Base-by-base conservation (phyloP, 495 filamentous ascomycete genomes). In the Hypoxylon intermedium region DNA sequence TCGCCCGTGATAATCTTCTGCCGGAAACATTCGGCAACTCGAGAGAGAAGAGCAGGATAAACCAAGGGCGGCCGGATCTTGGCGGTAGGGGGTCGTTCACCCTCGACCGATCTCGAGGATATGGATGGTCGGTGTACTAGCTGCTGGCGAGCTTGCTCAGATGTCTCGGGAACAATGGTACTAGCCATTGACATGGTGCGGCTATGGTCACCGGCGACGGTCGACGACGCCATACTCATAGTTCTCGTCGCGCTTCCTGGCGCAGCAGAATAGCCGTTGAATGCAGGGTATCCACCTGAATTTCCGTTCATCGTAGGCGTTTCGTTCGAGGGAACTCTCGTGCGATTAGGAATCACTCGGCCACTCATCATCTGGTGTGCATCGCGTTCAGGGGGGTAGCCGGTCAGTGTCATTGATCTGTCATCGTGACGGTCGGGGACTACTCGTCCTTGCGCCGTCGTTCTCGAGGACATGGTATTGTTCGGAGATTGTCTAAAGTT, bases 381-480 rank as follows among this genome's bases (percentile, higher is more conserved):
- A 53, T 98, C 91, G 42, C 84, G 82, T 57, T 93, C 90, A 12
- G 77, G 72, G 18, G 87, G 81, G 70, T 96, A 96, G 2, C 89
- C 89, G 12, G 87, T 92, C 85, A 99, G 87, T 21, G 93, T 96
- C 94, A 98, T 98, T 44, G 94, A 85, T 44, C 95, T 83, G 68
- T 97, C 93, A 67, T 98, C 87, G 67, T 94, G 89, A 43, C 92
- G 84, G 62, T 97, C 93, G 5, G 95, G 95, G 1, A 99, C 91
- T 20, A 91, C 75, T 46, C 95, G 84, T 12, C 95, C 95, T 71
- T 96, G 90, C 1, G 90, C 90, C 18, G 93, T 95, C 21, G 92
- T 98, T 67, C 91, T 83, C 13, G 77, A 70, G 28, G 90, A 87
- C 50, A 78, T 69, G 16, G 78, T 71, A 15, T 63, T 77, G 74